A percentile compares a stretch with the other conserved stretches of the same genome.
phyloP scores from a whole-genome alignment of 2,329 filamentous ascomycete species.

The Colletotrichum nymphaeae region DNA sequence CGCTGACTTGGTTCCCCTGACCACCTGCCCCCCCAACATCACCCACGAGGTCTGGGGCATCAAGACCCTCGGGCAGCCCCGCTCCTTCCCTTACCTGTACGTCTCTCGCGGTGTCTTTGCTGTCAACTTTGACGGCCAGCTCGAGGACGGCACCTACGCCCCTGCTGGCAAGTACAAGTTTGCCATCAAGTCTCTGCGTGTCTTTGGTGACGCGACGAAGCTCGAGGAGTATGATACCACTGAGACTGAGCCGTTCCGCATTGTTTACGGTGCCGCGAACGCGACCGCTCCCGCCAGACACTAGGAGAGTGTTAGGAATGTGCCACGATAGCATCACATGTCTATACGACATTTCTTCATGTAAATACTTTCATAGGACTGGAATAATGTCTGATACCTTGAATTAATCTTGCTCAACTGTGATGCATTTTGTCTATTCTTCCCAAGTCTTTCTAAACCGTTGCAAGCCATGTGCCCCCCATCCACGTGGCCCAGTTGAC shows the following conservation, averaged over 20 bases:
- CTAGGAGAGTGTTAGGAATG: neutral
- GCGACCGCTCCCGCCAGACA: slow-evolving; percentile 19
- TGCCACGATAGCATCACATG: neutral
- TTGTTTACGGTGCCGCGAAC: slow-evolving; percentile 50
- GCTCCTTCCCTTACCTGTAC: slow-evolving; percentile 50
- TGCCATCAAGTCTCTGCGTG: slow-evolving; percentile 58
- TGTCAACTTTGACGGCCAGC: slow-evolving; percentile 57
- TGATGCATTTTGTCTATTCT: neutral
- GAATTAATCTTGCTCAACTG: neutral
- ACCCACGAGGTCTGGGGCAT: slow-evolving; percentile 50
- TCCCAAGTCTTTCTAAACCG: no score
- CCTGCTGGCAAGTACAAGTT: slow-evolving; percentile 63
- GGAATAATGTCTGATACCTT: slow-evolving; percentile 7
- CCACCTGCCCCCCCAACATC: slow-evolving; percentile 41
- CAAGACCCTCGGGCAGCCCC: slow-evolving; percentile 55
- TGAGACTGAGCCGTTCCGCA: slow-evolving; percentile 55
- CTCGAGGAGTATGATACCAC: slow-evolving; percentile 58
- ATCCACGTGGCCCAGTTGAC: no score
- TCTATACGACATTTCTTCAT: slow-evolving; percentile 7
- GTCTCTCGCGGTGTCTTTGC: slow-evolving; percentile 45
- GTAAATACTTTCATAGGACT: slow-evolving; percentile 16
- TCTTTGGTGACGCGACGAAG: slow-evolving; percentile 60
- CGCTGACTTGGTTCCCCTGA: slow-evolving; percentile 56
- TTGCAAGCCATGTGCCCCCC: no score
- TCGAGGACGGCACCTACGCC: slow-evolving; percentile 59